Evolutionary conservation across 768 basidiomycete species (phyloP), one percentile per base, ranked within the genome.

Genomic region (Termitomyces sp.): DNA sequence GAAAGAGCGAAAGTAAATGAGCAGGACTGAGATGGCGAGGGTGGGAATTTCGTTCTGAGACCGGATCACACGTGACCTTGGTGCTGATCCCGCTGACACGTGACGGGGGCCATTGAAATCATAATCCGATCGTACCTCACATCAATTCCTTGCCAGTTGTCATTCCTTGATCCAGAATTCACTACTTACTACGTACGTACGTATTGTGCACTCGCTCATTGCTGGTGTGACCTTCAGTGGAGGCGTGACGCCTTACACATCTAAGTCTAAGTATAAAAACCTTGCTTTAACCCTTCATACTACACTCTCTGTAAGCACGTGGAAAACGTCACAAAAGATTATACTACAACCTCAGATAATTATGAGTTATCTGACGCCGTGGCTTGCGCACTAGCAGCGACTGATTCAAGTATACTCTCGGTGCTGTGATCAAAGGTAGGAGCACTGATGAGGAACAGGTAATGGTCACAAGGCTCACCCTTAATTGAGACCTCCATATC

Each of bases 401-500:
- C 63, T 4, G 67, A 68, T 56, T 69, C 64, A 49, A 77, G 67
- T 50, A 72, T 67, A 20, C 61, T 61, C 30, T 58, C 64, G 61
- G 74, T 55, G 13, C 77, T 77, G 56, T 35, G 41, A 14, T 35
- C 5, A 4, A 33, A 26, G 43, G 47, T 55, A 26, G 59, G 47
- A 30, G 16, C 13, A 40, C 23, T 20, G 20, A 58, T 51, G 23
- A 50, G n/a, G 18, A 14, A 16, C 30, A 14, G 36, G 50, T 18
- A 20, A 38, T 28, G 18, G 20, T 40, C n/a, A n/a, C n/a, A 26
- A 20, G 30, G 64, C 78, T 52, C 64, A 80, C 79, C 73, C 77
- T 61, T 66, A 53, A 14, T 76, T 77, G 40, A 74, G 71, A 55
- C 65, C 74, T 40, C 76, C 74, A 65, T 88, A 88, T 68, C 87